Percentiles rank a stretch among this genome's conserved stretches.
phyloP scores from a whole-genome alignment of 495 filamentous ascomycete genomes.

The Annulohypoxylon stygium region DNA sequence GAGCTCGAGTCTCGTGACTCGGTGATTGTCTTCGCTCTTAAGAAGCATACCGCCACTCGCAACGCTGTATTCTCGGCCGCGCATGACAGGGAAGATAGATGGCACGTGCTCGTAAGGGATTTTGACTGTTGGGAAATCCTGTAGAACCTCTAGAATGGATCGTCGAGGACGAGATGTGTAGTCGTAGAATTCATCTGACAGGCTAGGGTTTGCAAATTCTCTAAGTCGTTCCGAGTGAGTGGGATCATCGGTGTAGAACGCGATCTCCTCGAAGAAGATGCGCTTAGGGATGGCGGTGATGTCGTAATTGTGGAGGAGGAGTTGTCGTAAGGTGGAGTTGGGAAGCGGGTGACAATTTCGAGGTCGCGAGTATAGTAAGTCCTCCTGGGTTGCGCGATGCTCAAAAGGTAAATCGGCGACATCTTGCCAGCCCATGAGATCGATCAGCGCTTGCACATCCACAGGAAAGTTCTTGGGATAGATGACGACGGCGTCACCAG shows the following conservation, averaged over 20 bases:
- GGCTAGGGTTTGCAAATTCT: constrained; percentile 82
- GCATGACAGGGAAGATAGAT: constrained; percentile 78
- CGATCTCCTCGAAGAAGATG: constrained; percentile 81
- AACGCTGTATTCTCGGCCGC: constrained; percentile 88
- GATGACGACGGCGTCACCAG: constrained; percentile 82
- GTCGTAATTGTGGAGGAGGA: constrained; percentile 86
- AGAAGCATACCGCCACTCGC: constrained; percentile 72
- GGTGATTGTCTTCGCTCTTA: not conserved
- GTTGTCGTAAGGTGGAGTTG: constrained; percentile 75
- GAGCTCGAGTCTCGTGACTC: constrained; percentile 72
- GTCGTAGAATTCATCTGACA: constrained; percentile 92
- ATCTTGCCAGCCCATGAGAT: constrained; percentile 78
- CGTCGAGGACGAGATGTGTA: constrained; percentile 93
- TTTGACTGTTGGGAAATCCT: constrained; percentile 87
- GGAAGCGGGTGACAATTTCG: constrained; percentile 53
- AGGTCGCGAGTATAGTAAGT: constrained; percentile 40
- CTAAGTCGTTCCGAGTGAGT: constrained; percentile 83
- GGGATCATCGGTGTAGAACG: constrained; percentile 76
- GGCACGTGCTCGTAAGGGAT: constrained; percentile 81
- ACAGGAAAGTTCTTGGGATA: constrained; percentile 86
- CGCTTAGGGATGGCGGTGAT: constrained; percentile 89
- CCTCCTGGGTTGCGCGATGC: constrained; percentile 59
- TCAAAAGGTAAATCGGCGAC: constrained; percentile 72
- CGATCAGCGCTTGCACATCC: constrained; percentile 81
- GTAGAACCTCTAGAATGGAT: constrained; percentile 89